phyloP scores from a whole-genome alignment of 2,329 filamentous ascomycete genomes.

The Thielaviopsis euricoi region DNA sequence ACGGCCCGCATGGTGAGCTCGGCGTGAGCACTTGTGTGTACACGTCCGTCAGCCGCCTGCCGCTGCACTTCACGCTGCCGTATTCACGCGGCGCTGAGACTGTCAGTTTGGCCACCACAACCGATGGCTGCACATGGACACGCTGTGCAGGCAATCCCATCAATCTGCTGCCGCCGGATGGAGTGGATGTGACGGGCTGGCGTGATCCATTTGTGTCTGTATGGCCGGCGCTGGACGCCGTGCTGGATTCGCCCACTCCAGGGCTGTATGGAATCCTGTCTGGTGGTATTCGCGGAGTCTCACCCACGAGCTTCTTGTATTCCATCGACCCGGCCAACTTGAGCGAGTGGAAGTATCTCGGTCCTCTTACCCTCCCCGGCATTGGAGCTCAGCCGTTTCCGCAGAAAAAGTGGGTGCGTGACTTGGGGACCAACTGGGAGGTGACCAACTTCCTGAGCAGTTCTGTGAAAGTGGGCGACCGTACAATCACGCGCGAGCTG shows the following conservation, averaged over 20 bases:
- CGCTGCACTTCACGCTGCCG: not conserved
- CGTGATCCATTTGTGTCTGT: not conserved
- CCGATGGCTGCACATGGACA: not conserved
- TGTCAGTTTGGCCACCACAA: not conserved
- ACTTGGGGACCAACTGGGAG: slow-evolving; percentile 1
- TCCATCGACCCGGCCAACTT: not conserved
- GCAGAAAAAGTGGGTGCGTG: not conserved
- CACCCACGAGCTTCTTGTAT: not conserved
- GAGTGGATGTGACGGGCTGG: not conserved
- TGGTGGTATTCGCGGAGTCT: not conserved
- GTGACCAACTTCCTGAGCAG: not conserved
- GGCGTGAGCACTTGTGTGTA: not conserved
- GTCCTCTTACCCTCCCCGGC: not conserved
- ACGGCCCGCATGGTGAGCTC: not conserved
- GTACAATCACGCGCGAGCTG: not conserved
- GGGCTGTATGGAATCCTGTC: not conserved
- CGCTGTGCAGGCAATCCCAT: not conserved
- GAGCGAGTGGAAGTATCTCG: not conserved
- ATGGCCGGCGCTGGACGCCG: not conserved
- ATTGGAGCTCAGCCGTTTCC: not conserved
- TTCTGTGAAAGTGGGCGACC: not conserved
- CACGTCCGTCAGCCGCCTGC: not conserved
- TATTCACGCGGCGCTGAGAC: not conserved
- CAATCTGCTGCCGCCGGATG: not conserved
- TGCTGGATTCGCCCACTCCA: not conserved